phyloP scores from a whole-genome alignment of 768 basidiomycete genomes.

The Cystofilobasidium bisporidii region DNA sequence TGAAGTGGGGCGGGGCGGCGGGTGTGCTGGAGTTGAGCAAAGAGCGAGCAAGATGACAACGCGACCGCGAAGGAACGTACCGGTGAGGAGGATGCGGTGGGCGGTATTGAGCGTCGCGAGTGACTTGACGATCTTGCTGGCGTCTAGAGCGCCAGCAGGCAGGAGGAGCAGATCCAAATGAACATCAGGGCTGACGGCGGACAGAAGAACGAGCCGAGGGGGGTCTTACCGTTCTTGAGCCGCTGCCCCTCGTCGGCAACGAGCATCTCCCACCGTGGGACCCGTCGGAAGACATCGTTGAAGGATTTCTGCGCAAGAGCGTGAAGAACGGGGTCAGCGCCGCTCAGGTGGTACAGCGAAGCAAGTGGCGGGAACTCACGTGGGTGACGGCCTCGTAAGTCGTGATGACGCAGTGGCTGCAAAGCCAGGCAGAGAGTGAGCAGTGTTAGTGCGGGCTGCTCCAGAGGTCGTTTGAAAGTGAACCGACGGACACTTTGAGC shows the following conservation, averaged over 20 bases:
- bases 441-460: no score
- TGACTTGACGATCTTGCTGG: slow-evolving; percentile 66
- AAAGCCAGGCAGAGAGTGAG: not conserved
- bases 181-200: no score
- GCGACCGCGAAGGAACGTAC: no score
- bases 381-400: slow-evolving; percentile 80
- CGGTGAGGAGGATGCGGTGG: slow-evolving; percentile 83
- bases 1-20: not conserved
- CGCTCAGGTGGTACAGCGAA: no score
- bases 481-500: slow-evolving; percentile 44
- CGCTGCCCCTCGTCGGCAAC: slow-evolving; percentile 43
- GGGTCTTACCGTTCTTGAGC: slow-evolving; percentile 19
- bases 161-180: no score
- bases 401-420: slow-evolving; percentile 55
- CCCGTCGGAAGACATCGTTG: slow-evolving; percentile 60
- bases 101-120: slow-evolving; percentile 66
- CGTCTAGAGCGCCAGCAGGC: no score
- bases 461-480: not conserved
- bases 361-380: slow-evolving; percentile 15
- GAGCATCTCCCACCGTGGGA: slow-evolving; percentile 88
- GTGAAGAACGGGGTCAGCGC: not conserved
- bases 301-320: slow-evolving; percentile 49
- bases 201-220: not conserved
- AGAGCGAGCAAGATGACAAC: slow-evolving; percentile 24
- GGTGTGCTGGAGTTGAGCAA: not conserved